Conservation (phyloP, 768 basidiomycete species). For the Auricularia heimuer region DNA sequence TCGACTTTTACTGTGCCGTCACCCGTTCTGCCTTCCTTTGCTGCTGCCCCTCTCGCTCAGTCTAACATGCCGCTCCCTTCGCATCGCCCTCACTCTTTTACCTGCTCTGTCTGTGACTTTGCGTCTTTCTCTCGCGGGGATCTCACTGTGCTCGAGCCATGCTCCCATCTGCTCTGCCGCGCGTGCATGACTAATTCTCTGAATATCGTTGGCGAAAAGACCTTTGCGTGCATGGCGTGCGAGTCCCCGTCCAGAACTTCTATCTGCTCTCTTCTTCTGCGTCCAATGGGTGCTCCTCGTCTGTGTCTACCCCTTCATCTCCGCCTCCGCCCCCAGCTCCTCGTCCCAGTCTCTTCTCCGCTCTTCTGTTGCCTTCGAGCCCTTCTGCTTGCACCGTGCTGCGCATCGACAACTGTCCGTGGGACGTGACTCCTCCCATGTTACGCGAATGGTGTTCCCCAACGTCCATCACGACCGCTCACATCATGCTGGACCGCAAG, state of each 20-base stretch:
- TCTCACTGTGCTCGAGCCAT: slow-evolving; percentile 50
- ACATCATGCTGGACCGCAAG: slow-evolving; percentile 69
- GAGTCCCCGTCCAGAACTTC: slow-evolving; percentile 60
- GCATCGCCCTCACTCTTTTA: slow-evolving; percentile 3
- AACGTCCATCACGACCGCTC: slow-evolving; percentile 59
- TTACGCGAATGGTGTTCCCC: slow-evolving; percentile 44
- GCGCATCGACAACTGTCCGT: slow-evolving; percentile 81
- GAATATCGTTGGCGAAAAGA: slow-evolving; percentile 85
- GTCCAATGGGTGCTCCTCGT: too few species aligned
- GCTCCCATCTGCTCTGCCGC: slow-evolving; percentile 67
- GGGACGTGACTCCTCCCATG: slow-evolving; percentile 79
- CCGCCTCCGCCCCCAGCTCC: not conserved
- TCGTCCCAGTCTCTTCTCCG: not conserved
- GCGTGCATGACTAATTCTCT: slow-evolving; percentile 75
- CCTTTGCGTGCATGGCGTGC: slow-evolving; percentile 78
- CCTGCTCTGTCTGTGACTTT: slow-evolving; percentile 58
- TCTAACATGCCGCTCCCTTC: not conserved
- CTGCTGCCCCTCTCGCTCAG: not conserved
- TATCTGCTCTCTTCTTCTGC: slow-evolving; percentile 26
- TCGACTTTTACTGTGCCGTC: not conserved
- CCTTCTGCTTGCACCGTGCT: slow-evolving; percentile 48
- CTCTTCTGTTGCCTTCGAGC: slow-evolving; percentile 7
- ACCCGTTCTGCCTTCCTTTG: not conserved
- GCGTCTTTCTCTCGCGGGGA: slow-evolving; percentile 34
- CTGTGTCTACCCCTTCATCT: not conserved